Conservation (phyloP, 768 basidiomycete genomes). For the Suillus luteus region DNA sequence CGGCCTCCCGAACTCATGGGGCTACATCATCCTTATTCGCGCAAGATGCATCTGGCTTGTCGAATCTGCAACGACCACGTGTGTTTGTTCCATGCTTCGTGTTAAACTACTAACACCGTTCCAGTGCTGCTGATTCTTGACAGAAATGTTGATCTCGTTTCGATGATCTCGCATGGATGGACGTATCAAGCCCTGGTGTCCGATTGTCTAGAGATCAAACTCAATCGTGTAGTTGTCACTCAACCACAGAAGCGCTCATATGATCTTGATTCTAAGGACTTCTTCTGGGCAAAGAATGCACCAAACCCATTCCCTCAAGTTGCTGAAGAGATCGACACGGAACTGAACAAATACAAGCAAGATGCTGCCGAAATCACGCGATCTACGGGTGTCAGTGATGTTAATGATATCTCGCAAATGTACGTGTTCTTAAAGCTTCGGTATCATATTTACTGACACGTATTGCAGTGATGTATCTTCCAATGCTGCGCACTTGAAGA, state of each 20-base stretch:
- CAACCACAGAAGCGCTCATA: conserved; percentile 79
- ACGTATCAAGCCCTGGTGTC: conserved; percentile 98
- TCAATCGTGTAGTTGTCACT: conserved; percentile 89
- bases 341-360: conserved; percentile 89
- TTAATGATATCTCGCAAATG: conserved; percentile 94
- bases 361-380: conserved; percentile 97
- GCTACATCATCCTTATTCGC: conserved; percentile 66
- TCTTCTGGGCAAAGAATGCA: conserved; percentile 98
- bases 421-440: conserved; percentile 39
- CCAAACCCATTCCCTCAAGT: conserved; percentile 97
- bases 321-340: conserved; percentile 93
- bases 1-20: conserved; percentile 61
- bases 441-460: conserved; percentile 13
- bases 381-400: conserved; percentile 93
- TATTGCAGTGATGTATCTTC: conserved; percentile 76
- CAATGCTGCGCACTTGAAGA: conserved; percentile 93
- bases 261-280: conserved; percentile 97
- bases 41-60: conserved; percentile 80
- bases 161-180: conserved; percentile 96
- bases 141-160: conserved; percentile 91
- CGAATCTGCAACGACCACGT: conserved; percentile 88
- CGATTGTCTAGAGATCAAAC: conserved; percentile 95
- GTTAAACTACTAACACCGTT: conserved; percentile 13
- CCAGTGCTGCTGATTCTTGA: conserved; percentile 92
- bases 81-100: conserved; percentile 26